These are phyloP conservation scores for Rubia occidens DNA, from an alignment of 305 asterid genomes.

Conservation along the genomic window DNA sequence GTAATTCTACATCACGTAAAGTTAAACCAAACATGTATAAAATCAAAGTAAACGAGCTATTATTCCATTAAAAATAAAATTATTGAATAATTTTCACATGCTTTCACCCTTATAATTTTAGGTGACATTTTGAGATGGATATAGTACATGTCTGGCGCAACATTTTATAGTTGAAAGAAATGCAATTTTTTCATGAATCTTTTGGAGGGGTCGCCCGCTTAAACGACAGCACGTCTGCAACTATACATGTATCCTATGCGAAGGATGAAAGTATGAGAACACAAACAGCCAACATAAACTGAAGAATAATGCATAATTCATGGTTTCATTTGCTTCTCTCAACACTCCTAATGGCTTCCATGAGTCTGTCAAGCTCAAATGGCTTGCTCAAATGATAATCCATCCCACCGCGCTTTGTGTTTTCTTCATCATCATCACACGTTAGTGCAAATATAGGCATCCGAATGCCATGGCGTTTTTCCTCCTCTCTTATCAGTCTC, in stretches of 20 bases:
- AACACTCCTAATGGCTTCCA: constrained; percentile 8
- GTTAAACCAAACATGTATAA: too few species aligned
- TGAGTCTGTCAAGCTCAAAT: not conserved
- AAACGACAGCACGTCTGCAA: too few species aligned
- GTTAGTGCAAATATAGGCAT: constrained; percentile 27
- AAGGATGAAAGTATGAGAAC: constrained; percentile 10
- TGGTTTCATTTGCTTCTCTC: not conserved
- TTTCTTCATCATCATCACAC: constrained; percentile 17
- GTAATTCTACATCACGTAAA: too few species aligned
- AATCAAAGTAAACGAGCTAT: too few species aligned
- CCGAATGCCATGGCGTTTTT: constrained; percentile 17
- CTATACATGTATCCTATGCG: too few species aligned
- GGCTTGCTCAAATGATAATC: constrained; percentile 25
- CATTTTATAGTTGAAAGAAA: too few species aligned
- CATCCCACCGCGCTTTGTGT: constrained; percentile 20
- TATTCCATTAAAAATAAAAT: too few species aligned
- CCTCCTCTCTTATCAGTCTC: constrained; percentile 20
- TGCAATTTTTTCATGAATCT: too few species aligned
- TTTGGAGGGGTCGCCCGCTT: too few species aligned
- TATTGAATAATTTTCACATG: not conserved
- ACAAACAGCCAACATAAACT: constrained; percentile 49
- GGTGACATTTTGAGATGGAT: too few species aligned
- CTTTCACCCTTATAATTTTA: not conserved
- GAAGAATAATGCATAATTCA: not conserved
- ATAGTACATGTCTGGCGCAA: too few species aligned